Conservation (phyloP, 2,329 filamentous ascomycete species). For the Biscogniauxia marginata region DNA sequence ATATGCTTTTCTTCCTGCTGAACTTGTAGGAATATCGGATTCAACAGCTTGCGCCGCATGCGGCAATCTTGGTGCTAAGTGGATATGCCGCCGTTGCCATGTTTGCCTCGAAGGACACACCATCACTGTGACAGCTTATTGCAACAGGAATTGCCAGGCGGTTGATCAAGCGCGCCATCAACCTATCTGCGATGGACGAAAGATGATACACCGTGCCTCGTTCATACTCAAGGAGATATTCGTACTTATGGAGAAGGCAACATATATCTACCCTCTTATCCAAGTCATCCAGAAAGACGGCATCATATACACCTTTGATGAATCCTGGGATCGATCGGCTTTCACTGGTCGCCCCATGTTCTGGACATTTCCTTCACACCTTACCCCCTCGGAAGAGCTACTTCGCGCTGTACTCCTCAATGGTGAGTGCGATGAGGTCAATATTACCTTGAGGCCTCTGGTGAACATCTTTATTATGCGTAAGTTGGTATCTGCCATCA, state of each 20-base stretch:
- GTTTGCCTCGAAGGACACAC: slow-evolving; percentile 4
- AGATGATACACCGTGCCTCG: slow-evolving; percentile 5
- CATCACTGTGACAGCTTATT: slow-evolving; percentile 11
- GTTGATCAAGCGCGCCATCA: slow-evolving; percentile 5
- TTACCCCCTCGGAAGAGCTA: neutral
- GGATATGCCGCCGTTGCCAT: slow-evolving; percentile 9
- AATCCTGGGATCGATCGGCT: slow-evolving; percentile 7
- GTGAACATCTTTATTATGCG: slow-evolving; percentile 6
- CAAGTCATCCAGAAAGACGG: slow-evolving; percentile 2
- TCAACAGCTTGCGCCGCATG: slow-evolving; percentile 7
- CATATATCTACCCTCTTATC: slow-evolving; percentile 2
- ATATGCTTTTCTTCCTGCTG: too few species aligned
- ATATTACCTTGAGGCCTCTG: slow-evolving; percentile 1
- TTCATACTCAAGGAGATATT: slow-evolving; percentile 6
- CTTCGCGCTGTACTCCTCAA: neutral
- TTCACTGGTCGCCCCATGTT: slow-evolving; percentile 16
- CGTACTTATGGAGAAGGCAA: slow-evolving; percentile 1
- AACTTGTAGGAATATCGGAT: too few species aligned
- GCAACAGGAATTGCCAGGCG: slow-evolving; percentile 13
- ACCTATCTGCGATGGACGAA: slow-evolving; percentile 5
- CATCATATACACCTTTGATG: slow-evolving; percentile 2
- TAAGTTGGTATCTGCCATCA: too few species aligned
- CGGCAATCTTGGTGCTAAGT: slow-evolving; percentile 8
- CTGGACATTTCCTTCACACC: slow-evolving; percentile 5
- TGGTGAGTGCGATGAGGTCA: neutral